Base-by-base conservation (phyloP, 352 stramenopile genomes). In the Globisporangium solare region DNA sequence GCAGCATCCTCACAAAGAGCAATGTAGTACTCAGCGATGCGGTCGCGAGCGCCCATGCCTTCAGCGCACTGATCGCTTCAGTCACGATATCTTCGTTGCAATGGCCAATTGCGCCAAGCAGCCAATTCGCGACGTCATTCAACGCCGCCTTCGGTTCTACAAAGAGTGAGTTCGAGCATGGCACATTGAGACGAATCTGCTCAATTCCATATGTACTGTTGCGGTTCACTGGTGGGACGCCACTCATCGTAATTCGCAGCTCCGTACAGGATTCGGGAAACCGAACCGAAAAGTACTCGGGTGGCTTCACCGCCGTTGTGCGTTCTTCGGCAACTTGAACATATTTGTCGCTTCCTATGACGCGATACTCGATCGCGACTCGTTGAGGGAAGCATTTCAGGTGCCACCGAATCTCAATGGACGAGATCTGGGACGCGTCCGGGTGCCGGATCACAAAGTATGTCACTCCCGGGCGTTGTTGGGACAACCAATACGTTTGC, bases 401-500 rank as follows among this genome's bases (percentile, higher is more conserved):
- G 42, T 92, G 78, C 85, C 85, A 95, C 1, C 71, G 63, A 47
- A 95, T 77, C 10, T 50, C 58, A 14, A 95, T 76, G 7, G 81
- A 89, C 3, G 74, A 85, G 15, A 90, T 70, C 3, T 73, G 71
- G 2, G 47, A 59, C 40, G 85, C 41, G 4, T 83, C 66, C 0
- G 55, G 32, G 17, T 71, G 61, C 5, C 63, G 69, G 21, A 95
- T 54, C 12, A 53, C 66, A 54, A 86, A 84, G 40, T 79, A 68
- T 21, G 83, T 79, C 18, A 69, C 47, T 0, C 83, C 82, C 12
- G 75, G 71, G 5, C 78, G 82, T 20, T 67, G 65, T 45, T 86
- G 71, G 11, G 86, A 92, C 49, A 90, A 76, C 86, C 86, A 95
- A 41, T 76, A 92, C n/a, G 79, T 88, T 12, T 58, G 66, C 1